Base-by-base conservation (phyloP, 352 stramenopile species). In the Pythium periplocum region DNA sequence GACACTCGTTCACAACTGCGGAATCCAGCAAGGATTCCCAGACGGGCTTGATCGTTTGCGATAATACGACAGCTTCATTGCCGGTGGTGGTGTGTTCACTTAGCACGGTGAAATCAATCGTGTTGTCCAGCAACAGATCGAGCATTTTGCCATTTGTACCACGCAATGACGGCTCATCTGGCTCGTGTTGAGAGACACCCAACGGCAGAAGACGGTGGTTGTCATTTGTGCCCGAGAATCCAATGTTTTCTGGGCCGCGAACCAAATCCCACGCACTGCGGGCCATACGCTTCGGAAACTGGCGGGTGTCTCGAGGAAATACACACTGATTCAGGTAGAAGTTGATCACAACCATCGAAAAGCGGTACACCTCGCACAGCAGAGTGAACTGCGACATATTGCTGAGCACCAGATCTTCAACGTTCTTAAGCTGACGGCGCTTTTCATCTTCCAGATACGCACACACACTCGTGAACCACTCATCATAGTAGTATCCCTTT, bases 151-250 rank as follows among this genome's bases (percentile, higher is more conserved):
- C 87, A 60, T 97, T 93, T 2, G 87, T 96, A 1, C 61, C 79
- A 2, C 68, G 60, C 5, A 97, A 35, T 0, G 66, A 51, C 30
- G 66, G 48, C 4, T 83, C 75, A 5, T 71, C 41, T 4, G 84
- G 78, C 46, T 90, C 79, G 6, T 51, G 61, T 53, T 96, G 86
- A 0, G 45, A 51, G 30, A 96, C 75, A 17, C 86, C 76, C 0
- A 83, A 31, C 2, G 86, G 88, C 4, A 96, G 62, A 47, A 96
- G 45, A 0, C 66, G 67, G 10, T 95, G 83, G 34, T 90, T 96
- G 56, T 96, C 87, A 54, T 96, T 97, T 8, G 87, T 97, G 0
- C 87, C 90, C 0, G 85, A 96, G 51, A 97, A 96, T 2, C 88
- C 88, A 26, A 95, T 71, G 26, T 74, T 75, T 0, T 58, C 65